Conservation (phyloP, 2,329 filamentous ascomycete species). For the Pseudopyricularia cyperi region DNA sequence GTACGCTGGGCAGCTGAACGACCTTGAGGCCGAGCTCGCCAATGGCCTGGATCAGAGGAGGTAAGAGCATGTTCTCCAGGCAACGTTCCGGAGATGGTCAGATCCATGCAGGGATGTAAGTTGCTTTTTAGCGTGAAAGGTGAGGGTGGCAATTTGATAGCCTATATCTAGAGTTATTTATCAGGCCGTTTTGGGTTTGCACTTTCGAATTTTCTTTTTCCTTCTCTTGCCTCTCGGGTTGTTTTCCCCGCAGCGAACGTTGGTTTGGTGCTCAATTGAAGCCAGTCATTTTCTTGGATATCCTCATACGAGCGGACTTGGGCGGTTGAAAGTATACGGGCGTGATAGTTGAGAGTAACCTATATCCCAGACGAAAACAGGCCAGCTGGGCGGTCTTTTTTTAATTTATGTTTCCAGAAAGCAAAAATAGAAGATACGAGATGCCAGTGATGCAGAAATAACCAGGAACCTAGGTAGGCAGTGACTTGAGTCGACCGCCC, state of each 20-base stretch:
- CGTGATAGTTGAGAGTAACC: too few relatives aligned
- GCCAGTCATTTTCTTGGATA: too few relatives aligned
- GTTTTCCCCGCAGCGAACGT: neutral
- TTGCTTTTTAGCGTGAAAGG: neutral
- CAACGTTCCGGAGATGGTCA: neutral
- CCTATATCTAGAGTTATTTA: neutral
- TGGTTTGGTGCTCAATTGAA: too few relatives aligned
- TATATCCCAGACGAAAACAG: too few relatives aligned
- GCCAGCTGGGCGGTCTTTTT: too few relatives aligned
- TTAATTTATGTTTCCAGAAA: too few relatives aligned
- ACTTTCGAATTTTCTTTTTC: neutral
- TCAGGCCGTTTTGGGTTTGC: neutral
- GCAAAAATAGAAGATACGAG: too few relatives aligned
- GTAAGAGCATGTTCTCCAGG: slow-evolving; percentile 3
- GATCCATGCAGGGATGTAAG: neutral
- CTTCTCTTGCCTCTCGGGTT: neutral
- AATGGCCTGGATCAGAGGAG: slow-evolving; percentile 40
- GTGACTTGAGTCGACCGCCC: too few relatives aligned
- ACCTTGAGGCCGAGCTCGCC: slow-evolving; percentile 46
- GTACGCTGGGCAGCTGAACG: slow-evolving; percentile 32
- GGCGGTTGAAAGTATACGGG: too few relatives aligned
- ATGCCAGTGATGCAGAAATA: too few relatives aligned
- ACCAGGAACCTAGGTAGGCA: too few relatives aligned
- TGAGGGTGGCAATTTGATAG: neutral
- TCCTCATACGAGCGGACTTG: too few relatives aligned